A percentile compares a stretch with the other conserved stretches of the same genome.
These are phyloP conservation scores for Pseudopyricularia cyperi DNA, from an alignment of 2,329 filamentous ascomycete genomes.

Conservation along the genomic window DNA sequence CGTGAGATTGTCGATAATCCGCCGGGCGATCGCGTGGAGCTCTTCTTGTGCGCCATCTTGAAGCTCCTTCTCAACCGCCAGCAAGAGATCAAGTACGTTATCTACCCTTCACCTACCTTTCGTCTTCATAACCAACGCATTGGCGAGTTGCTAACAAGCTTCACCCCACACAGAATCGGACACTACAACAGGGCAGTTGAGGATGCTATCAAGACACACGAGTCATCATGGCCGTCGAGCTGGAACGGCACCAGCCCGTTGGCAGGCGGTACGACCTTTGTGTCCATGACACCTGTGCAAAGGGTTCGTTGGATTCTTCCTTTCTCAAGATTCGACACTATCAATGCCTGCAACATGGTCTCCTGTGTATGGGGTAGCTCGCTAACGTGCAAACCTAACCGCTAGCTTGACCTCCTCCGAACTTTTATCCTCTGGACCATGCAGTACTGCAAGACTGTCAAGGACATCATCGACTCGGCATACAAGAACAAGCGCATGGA, in stretches of 20 bases:
- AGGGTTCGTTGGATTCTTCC: slow-evolving; percentile 42
- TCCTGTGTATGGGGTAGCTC: neutral
- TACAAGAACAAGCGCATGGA: slow-evolving; percentile 84
- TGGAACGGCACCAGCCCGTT: slow-evolving; percentile 79
- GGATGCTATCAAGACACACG: slow-evolving; percentile 77
- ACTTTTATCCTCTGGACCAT: slow-evolving; percentile 81
- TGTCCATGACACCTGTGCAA: slow-evolving; percentile 67
- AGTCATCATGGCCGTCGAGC: slow-evolving; percentile 71
- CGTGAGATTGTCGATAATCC: slow-evolving; percentile 63
- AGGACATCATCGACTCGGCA: slow-evolving; percentile 67
- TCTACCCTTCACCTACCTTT: neutral
- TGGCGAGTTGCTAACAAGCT: neutral
- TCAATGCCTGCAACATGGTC: neutral
- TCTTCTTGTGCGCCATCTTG: slow-evolving; percentile 78
- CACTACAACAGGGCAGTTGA: slow-evolving; percentile 91
- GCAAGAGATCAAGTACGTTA: slow-evolving; percentile 88
- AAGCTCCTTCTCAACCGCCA: slow-evolving; percentile 88
- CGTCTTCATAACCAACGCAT: slow-evolving; percentile 2
- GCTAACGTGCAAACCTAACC: neutral
- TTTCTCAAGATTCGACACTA: neutral
- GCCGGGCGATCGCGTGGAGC: slow-evolving; percentile 76
- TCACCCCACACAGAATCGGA: slow-evolving; percentile 51
- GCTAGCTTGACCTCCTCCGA: slow-evolving; percentile 68
- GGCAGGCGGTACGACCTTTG: slow-evolving; percentile 67
- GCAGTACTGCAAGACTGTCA: slow-evolving; percentile 73